Conservation (phyloP, 768 basidiomycete genomes). For the Paxillus ammoniavirescens region DNA sequence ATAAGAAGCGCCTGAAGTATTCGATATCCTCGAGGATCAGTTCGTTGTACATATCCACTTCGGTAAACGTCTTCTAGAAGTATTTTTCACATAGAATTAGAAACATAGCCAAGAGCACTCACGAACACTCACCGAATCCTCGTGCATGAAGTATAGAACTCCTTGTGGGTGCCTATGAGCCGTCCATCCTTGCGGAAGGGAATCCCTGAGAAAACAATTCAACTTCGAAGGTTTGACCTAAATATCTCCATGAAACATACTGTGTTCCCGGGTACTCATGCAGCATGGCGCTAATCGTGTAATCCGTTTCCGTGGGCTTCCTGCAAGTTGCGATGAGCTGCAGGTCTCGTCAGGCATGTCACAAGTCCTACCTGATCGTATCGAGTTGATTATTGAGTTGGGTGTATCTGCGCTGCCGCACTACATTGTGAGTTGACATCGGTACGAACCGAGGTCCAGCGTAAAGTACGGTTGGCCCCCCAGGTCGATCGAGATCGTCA, state of each 20-base stretch:
- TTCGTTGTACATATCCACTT: slow-evolving; percentile 48
- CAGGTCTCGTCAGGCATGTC: not conserved
- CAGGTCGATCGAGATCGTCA: slow-evolving; percentile 10
- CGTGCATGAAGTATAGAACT: slow-evolving; percentile 54
- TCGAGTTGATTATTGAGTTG: too few species aligned
- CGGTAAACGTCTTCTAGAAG: slow-evolving; percentile 48
- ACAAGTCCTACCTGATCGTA: slow-evolving; percentile 10
- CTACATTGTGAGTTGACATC: slow-evolving; percentile 11
- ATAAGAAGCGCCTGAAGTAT: slow-evolving; percentile 26
- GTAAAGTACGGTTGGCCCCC: not conserved
- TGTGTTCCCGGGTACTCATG: slow-evolving; percentile 15
- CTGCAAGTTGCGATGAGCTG: slow-evolving; percentile 8
- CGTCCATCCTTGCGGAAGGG: slow-evolving; percentile 40
- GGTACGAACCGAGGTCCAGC: slow-evolving; percentile 9
- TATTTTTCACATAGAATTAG: not conserved
- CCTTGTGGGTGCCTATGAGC: slow-evolving; percentile 59
- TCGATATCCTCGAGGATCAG: slow-evolving; percentile 33
- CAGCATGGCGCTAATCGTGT: slow-evolving; percentile 15
- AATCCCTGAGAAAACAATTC: slow-evolving; percentile 4
- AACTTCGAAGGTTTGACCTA: not conserved
- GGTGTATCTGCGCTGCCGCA: slow-evolving; percentile 9
- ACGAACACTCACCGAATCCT: slow-evolving; percentile 36
- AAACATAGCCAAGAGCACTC: not conserved
- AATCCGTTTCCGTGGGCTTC: not conserved
- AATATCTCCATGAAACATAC: slow-evolving; percentile 13